Base-by-base conservation (phyloP, 805 yeast genomes). In the Candida berthetii region DNA sequence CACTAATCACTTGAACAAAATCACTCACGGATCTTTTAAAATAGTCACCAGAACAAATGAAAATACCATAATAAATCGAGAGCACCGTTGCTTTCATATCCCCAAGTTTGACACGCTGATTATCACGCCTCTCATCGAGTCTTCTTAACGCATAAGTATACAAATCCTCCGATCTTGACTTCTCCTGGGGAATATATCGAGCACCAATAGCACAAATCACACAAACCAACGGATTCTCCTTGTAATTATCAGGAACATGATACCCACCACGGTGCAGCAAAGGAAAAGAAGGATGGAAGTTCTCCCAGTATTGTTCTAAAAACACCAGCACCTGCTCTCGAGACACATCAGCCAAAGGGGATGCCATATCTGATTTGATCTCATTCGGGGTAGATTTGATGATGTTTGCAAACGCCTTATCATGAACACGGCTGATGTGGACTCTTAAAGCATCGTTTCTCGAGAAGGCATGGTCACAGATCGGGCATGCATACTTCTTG, bases 261-360 rank as follows among this genome's bases (percentile, higher is more conserved):
- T 42, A 45, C 5, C 44, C 40, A 14, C 46, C 38, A 24, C 35
- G 17, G 33, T 45, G 48, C 22, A 45, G 37, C n/a, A 45, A 31
- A 4, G 48, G 48, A 37, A 42, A 45, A n/a, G 36, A 39, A 22
- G 44, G 44, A 15, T 41, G 43, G 32, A 45, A 45, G 22, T 42
- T 37, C 16, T 35, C 38, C 48, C 48, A 45, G 27, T 42, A 45
- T n/a, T 39, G 29, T 2, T 45, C 42, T 13, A 42, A 29, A 25
- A 11, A 27, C 13, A 27, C n/a, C 29, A 27, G 13, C 8, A 27
- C n/a, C 29, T 27, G 29, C 4, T 9, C 13, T 13, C n/a, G 13
- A 13, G 29, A 27, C n/a, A 27, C 29, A 13, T 27, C n/a, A 5
- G 13, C n/a, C n/a, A 27, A 27, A 5, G 29, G 29, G 4, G 29